Conservation (phyloP, 192 early-diverging fungal species). For the Backusella morwellensis region DNA sequence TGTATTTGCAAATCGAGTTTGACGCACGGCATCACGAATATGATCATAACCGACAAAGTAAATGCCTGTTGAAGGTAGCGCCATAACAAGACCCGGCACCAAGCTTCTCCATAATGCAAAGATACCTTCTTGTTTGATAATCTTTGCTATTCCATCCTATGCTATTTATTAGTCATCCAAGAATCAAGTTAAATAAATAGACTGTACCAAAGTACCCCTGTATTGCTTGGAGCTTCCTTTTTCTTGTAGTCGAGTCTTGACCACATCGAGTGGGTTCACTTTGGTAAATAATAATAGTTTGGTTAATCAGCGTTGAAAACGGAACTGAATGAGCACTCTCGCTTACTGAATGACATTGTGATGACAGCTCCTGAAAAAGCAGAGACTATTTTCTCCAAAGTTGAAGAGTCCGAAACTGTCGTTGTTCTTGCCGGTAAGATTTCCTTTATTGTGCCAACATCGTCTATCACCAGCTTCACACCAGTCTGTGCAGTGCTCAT, state of each 20-base stretch:
- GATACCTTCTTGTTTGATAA: constrained; percentile 76
- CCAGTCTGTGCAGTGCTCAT: not conserved
- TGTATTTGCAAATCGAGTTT: constrained; percentile 27
- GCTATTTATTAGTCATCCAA: constrained; percentile 22
- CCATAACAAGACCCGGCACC: constrained; percentile 84
- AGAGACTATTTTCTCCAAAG: constrained; percentile 70
- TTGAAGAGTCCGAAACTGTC: constrained; percentile 26
- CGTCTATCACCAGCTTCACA: not conserved
- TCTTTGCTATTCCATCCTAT: constrained; percentile 70
- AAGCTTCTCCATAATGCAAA: constrained; percentile 86
- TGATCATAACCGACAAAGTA: constrained; percentile 97
- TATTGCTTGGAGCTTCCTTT: not conserved
- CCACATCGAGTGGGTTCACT: constrained; percentile 87
- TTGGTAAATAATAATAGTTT: constrained; percentile 3
- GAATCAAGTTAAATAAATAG: not conserved
- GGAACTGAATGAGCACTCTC: not conserved
- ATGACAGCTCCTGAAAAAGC: constrained; percentile 81
- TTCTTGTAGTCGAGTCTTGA: constrained; percentile 82
- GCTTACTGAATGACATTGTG: constrained; percentile 75
- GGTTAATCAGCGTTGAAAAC: not conserved
- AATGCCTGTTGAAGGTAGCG: constrained; percentile 85
- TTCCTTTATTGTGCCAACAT: not conserved
- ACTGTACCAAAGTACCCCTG: not conserved
- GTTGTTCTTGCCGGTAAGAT: not conserved
- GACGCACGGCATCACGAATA: constrained; percentile 55